Evolutionary conservation across 75 land plant species (phyloP).

Genomic region (Sequoia sempervirens): DNA sequence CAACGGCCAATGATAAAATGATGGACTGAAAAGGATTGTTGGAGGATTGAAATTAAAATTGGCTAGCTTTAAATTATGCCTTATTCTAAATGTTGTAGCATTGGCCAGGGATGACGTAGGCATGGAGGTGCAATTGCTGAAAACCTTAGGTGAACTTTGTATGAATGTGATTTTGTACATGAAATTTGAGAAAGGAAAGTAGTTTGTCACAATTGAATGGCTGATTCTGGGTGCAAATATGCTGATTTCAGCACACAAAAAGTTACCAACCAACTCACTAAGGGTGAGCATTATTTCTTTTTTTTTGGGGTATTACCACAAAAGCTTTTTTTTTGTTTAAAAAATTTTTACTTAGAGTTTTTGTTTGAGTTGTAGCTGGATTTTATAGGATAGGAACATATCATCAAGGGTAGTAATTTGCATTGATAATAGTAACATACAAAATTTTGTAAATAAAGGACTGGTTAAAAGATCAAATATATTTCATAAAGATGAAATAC

Average conservation of each 20-base stretch:
- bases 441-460: background rate
- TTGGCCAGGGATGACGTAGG: background rate
- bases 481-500: background rate
- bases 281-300: background rate
- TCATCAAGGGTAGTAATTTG: background rate
- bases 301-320: background rate
- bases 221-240: background rate
- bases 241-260: background rate
- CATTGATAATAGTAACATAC: background rate
- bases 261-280: background rate
- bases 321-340: background rate
- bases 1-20: background rate
- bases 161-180: background rate
- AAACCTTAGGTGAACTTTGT: background rate
- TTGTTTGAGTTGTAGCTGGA: background rate
- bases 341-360: too few relatives aligned
- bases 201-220: background rate
- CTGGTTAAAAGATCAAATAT: background rate
- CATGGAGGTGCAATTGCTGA: background rate
- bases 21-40: background rate
- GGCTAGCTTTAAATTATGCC: background rate
- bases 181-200: constrained; percentile 2
- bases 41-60: background rate
- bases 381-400: background rate
- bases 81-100: background rate